Evolutionary conservation across 148 eudicot genomes (phyloP).

Genomic region (Heliamphora exappendiculata): DNA sequence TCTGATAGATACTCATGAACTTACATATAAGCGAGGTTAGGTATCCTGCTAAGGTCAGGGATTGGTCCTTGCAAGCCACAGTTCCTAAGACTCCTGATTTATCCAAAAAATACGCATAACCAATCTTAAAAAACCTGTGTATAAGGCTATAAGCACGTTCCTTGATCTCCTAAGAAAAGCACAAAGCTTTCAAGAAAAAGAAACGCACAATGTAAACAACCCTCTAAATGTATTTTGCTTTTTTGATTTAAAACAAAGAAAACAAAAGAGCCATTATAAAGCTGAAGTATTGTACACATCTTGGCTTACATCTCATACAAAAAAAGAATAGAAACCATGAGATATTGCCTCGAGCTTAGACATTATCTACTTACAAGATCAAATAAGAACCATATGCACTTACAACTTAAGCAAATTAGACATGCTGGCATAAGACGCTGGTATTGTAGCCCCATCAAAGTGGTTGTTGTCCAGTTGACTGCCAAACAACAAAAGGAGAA

Average conservation of each 20-base stretch:
- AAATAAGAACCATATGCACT: constrained; percentile 19
- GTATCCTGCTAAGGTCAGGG: constrained; percentile 60
- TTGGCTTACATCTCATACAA: not conserved
- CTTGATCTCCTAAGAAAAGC: not conserved
- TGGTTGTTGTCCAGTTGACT: constrained; percentile 80
- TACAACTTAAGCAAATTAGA: constrained; percentile 58
- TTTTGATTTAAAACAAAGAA: not conserved
- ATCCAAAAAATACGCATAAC: constrained; percentile 8
- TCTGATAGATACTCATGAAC: constrained; percentile 13
- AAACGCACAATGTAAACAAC: no score
- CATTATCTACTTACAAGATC: not conserved
- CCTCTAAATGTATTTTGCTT: not conserved
- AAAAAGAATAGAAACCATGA: not conserved
- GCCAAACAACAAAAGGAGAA: constrained; percentile 17
- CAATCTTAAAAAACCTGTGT: not conserved
- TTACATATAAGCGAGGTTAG: constrained; percentile 59
- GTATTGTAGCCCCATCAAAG: constrained; percentile 54
- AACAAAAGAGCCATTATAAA: not conserved
- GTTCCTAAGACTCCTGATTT: constrained; percentile 79
- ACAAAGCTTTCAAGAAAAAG: not conserved
- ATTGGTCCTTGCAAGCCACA: constrained; percentile 63
- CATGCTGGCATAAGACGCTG: constrained; percentile 53
- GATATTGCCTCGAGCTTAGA: not conserved
- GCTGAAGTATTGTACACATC: not conserved
- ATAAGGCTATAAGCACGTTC: not conserved